Evolutionary conservation across 1,284 basidiomycete species (phyloP).

Genomic region (Fomitopsis pinicola): DNA sequence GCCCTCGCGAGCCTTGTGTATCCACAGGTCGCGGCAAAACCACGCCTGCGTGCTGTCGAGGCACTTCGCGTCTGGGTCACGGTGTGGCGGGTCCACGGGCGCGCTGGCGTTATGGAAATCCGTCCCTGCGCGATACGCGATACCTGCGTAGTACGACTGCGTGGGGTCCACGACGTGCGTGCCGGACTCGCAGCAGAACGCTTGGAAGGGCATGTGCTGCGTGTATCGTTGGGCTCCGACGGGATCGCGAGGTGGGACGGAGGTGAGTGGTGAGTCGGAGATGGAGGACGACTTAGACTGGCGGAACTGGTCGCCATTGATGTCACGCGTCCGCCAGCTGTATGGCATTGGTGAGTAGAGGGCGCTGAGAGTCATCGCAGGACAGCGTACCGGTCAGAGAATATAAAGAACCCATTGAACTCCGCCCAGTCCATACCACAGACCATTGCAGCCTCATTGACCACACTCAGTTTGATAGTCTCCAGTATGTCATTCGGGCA

Average conservation of each 20-base stretch:
- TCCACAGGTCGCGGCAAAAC: slow-evolving; percentile 95
- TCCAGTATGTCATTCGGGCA: slow-evolving; percentile 96
- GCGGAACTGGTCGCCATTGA: slow-evolving; percentile 93
- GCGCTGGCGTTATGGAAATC: slow-evolving; percentile 74
- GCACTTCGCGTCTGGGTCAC: slow-evolving; percentile 78
- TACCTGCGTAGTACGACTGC: slow-evolving; percentile 88
- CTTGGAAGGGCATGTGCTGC: slow-evolving; percentile 92
- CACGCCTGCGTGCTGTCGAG: slow-evolving; percentile 92
- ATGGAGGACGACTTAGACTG: slow-evolving; percentile 91
- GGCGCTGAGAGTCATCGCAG: no score
- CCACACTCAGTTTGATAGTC: slow-evolving; percentile 83
- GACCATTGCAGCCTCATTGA: slow-evolving; percentile 92
- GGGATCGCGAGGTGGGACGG: slow-evolving; percentile 82
- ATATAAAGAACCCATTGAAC: slow-evolving; percentile 93
- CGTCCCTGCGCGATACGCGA: slow-evolving; percentile 76
- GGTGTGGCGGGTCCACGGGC: slow-evolving; percentile 50
- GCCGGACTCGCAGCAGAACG: slow-evolving; percentile 95
- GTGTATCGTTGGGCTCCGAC: slow-evolving; percentile 79
- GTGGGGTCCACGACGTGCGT: slow-evolving; percentile 92
- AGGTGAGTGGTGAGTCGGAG: slow-evolving; percentile 54
- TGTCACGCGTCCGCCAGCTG: slow-evolving; percentile 93
- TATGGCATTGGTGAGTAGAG: neutral
- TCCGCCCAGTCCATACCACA: slow-evolving; percentile 99
- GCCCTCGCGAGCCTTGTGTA: slow-evolving; percentile 73
- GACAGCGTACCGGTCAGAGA: slow-evolving; percentile 78